A percentile compares a stretch with the other conserved stretches of the same genome.
Evolutionary conservation across 768 basidiomycete species (phyloP).

Genomic region (Naematelia aurantialba): DNA sequence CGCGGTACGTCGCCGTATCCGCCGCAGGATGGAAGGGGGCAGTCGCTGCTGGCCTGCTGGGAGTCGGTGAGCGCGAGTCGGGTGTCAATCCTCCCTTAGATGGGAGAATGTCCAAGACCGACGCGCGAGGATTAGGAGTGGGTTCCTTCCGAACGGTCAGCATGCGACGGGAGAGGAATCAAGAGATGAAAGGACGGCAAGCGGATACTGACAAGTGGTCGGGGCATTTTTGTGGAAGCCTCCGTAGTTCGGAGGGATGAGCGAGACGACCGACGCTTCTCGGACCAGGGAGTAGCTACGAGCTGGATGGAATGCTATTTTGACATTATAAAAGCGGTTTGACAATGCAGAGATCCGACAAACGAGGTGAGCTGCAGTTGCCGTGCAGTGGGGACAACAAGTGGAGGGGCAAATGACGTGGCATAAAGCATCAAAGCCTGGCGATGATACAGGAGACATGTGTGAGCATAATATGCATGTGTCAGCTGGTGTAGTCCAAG

Average conservation of each 20-base stretch:
- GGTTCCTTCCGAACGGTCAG: no score
- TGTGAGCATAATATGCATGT: no score
- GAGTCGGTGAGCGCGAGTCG: not conserved
- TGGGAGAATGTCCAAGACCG: not conserved
- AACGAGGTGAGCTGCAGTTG: no score
- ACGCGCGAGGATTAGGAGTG: not conserved
- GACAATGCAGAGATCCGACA: not conserved
- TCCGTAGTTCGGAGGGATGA: not conserved
- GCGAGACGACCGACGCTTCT: not conserved
- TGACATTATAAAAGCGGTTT: not conserved
- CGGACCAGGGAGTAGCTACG: not conserved
- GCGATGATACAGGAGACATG: no score
- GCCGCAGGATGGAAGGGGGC: constrained; percentile 61
- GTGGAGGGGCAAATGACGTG: not conserved
- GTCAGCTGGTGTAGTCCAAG: no score
- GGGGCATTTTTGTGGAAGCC: not conserved
- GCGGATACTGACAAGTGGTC: not conserved
- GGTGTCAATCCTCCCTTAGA: no score
- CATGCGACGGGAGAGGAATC: not conserved
- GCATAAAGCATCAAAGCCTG: no score
- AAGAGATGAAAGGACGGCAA: no score
- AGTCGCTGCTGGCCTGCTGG: not conserved
- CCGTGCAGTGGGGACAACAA: not conserved
- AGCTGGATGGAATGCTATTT: not conserved
- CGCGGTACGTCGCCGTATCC: constrained; percentile 76